Base-by-base conservation (phyloP, 2,329 filamentous ascomycete species). In the Penicillium aurantiogriseum region DNA sequence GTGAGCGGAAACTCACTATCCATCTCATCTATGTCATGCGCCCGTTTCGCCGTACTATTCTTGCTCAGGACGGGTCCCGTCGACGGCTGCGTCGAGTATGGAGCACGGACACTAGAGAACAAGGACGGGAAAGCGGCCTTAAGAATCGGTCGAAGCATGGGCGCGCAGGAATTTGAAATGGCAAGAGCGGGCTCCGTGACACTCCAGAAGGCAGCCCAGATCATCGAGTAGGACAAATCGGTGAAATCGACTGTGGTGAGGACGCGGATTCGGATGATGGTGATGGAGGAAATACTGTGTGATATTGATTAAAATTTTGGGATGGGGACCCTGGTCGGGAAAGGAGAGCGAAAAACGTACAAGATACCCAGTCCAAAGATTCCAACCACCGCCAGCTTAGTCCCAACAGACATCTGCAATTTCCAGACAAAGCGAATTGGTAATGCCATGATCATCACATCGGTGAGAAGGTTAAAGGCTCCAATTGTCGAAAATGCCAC, bases 351-450 rank as follows among this genome's bases (percentile, higher is more conserved):
- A 4, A 13, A 9, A 23, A 21, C n/a, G 1, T 60, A 70, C 68
- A 68, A 65, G 13, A 61, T 36, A 0, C 67, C 67, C 21, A 69
- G 25, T 7, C 64, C 58, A 21, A 70, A 70, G 23, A 70, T 69
- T 4, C 56, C 55, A 36, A 52, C 56, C 13, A 70, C 47, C 0
- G 58, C 67, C 29, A 67, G 21, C 54, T 67, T 69, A 10, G 62
- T 67, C n/a, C 38, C 57, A 2, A 49, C 23, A 3, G 60, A 59
- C 63, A 69, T 67, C 35, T 68, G 66, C 25, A 70, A 54, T 15
- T 62, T 59, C 62, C 63, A 68, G 44, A 70, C 65, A 33, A 67
- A 64, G 4, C 66, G 66, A 3, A 69, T 45, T 1, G 68, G 67
- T 4, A 70, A 46, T 1, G 57, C 39, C 39, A 69, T 62, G 29